A percentile compares a stretch with the other conserved stretches of the same genome.
Evolutionary conservation across 768 basidiomycete genomes (phyloP).

Genomic region (Coprinopsis sp.): DNA sequence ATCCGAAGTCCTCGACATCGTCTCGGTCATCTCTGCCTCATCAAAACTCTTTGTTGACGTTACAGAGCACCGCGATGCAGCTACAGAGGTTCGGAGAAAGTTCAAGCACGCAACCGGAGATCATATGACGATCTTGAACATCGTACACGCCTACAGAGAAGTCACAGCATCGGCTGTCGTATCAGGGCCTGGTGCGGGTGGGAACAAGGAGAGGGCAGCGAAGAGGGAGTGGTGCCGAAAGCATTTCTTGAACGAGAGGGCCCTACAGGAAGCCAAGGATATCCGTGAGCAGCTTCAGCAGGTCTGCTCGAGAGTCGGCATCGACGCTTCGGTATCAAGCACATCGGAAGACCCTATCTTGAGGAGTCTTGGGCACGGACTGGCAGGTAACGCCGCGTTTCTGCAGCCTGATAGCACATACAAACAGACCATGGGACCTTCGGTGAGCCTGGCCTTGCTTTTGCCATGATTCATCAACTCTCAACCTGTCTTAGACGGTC

Average conservation of each 20-base stretch:
- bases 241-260: constrained; percentile 79
- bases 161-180: constrained; percentile 24
- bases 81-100: constrained; percentile 64
- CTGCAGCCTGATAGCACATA: constrained; percentile 84
- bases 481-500: constrained; percentile 45
- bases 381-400: constrained; percentile 80
- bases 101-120: constrained; percentile 86
- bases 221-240: constrained; percentile 77
- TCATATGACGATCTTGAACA: constrained; percentile 86
- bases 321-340: constrained; percentile 51
- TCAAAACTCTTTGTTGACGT: constrained; percentile 80
- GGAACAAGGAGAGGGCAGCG: constrained; percentile 39
- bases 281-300: constrained; percentile 76
- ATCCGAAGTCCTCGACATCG: constrained; percentile 74
- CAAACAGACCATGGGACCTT: constrained; percentile 72
- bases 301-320: constrained; percentile 53
- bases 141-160: constrained; percentile 77
- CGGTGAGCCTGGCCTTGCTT: constrained; percentile 35
- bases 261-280: constrained; percentile 70
- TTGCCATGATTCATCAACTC: not conserved
- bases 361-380: constrained; percentile 66
- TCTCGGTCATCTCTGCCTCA: constrained; percentile 78
- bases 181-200: constrained; percentile 12
- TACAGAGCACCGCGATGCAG: constrained; percentile 67
- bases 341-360: constrained; percentile 61